These are phyloP conservation scores for Hanseniaspora singularis DNA, from an alignment of 805 yeast species.

Conservation along the genomic window DNA sequence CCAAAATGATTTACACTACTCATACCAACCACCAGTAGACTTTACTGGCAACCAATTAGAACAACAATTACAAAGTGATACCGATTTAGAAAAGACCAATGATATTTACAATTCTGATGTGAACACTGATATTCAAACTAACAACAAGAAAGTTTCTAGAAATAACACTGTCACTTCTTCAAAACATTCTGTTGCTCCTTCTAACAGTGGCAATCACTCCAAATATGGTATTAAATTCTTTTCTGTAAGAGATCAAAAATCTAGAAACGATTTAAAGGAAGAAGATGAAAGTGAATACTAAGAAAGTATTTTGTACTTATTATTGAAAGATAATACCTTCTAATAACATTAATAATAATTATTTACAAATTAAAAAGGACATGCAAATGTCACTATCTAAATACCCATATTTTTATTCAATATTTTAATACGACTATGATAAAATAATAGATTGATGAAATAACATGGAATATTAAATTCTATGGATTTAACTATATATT, in stretches of 20 bases:
- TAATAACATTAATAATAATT: not conserved
- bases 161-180: slow-evolving; percentile 16
- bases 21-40: not conserved
- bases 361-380: not conserved
- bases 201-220: slow-evolving; percentile 20
- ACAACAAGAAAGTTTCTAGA: slow-evolving; percentile 11
- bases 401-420: too few relatives aligned
- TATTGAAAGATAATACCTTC: not conserved
- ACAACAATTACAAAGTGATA: not conserved
- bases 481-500: too few relatives aligned
- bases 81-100: not conserved
- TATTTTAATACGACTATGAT: too few relatives aligned
- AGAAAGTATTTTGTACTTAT: too few relatives aligned
- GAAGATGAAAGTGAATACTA: slow-evolving; percentile 28
- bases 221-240: slow-evolving; percentile 59
- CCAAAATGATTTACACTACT: not conserved
- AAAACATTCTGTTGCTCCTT: slow-evolving; percentile 16
- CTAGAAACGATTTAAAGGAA: slow-evolving; percentile 30
- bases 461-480: too few relatives aligned
- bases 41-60: not conserved
- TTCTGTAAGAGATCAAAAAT: slow-evolving; percentile 47
- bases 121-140: slow-evolving; percentile 14
- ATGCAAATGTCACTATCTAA: too few relatives aligned
- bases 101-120: not conserved
- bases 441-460: too few relatives aligned